These are phyloP conservation scores for Penicillium angulare DNA, from an alignment of 495 filamentous ascomycete species.

Conservation along the genomic window DNA sequence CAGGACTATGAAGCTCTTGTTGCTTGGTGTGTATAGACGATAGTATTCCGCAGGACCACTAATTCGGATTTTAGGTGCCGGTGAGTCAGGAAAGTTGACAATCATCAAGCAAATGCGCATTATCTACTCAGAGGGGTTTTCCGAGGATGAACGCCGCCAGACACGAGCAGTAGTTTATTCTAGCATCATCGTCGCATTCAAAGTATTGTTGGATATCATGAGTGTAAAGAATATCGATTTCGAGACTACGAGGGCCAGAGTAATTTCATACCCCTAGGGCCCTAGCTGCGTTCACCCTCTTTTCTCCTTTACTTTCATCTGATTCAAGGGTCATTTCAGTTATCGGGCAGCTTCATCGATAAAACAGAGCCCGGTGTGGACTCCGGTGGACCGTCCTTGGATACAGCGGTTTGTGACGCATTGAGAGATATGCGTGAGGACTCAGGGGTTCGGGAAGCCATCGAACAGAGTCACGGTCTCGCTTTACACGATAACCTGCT, in stretches of 20 bases:
- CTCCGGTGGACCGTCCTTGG: constrained; percentile 67
- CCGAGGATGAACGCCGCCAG: constrained; percentile 84
- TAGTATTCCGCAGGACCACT: constrained; percentile 14
- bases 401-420: constrained; percentile 63
- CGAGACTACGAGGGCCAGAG: constrained; percentile 71
- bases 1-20: constrained; percentile 78
- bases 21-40: no score
- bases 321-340: constrained; percentile 27
- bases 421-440: constrained; percentile 86
- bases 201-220: constrained; percentile 92
- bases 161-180: constrained; percentile 93
- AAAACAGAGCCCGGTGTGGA: constrained; percentile 69
- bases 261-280: constrained; percentile 31
- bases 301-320: constrained; percentile 15
- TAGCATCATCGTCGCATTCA: constrained; percentile 86
- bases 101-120: constrained; percentile 99
- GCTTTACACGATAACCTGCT: constrained; percentile 95
- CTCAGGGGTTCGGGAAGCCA: constrained; percentile 76
- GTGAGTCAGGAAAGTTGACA: constrained; percentile 97
- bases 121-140: constrained; percentile 92
- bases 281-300: neutral
- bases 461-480: constrained; percentile 90
- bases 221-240: constrained; percentile 76
- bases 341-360: constrained; percentile 36
- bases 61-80: constrained; percentile 64